These are phyloP conservation scores for Scopulariopsis brevicaulis DNA, from an alignment of 2,329 filamentous ascomycete species.

Conservation along the genomic window DNA sequence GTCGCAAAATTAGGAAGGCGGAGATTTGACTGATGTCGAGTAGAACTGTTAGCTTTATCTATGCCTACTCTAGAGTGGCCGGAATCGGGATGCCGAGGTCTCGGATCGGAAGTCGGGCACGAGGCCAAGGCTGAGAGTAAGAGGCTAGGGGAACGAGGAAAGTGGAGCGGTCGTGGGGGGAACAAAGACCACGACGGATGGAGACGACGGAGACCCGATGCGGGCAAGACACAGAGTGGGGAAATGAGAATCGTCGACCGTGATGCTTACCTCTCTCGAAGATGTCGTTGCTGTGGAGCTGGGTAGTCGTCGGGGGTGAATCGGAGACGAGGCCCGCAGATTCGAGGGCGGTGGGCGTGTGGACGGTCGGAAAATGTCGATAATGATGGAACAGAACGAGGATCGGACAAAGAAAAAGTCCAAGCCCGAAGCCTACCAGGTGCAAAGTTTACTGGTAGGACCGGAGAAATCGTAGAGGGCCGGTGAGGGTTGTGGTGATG, in stretches of 20 bases:
- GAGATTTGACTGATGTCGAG: background rate
- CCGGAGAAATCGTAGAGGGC: background rate
- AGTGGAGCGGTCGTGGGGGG: background rate
- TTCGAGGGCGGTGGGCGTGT: constrained; percentile 9
- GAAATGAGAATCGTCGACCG: background rate
- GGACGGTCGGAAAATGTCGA: constrained; percentile 8
- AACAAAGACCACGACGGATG: background rate
- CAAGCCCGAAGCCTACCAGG: constrained; percentile 1
- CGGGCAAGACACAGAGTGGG: background rate
- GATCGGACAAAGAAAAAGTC: constrained; percentile 5
- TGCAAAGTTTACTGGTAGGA: background rate
- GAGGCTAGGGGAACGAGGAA: background rate
- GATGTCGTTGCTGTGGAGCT: constrained; percentile 1
- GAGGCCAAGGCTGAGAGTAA: background rate
- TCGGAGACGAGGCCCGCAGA: constrained; percentile 4
- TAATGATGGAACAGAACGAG: constrained; percentile 11
- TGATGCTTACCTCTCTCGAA: background rate
- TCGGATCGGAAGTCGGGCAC: background rate
- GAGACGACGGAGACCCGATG: background rate
- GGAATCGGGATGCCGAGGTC: constrained; percentile 8
- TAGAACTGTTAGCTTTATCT: background rate
- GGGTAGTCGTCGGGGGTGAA: constrained; percentile 4
- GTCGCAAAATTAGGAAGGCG: constrained; percentile 10
- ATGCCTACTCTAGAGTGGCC: constrained; percentile 4
- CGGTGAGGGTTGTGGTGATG: constrained; percentile 8